A percentile compares a stretch with the other conserved stretches of the same genome.
Conservation (phyloP, 73 alveolate genomes). For the Breviolum minutum region DNA sequence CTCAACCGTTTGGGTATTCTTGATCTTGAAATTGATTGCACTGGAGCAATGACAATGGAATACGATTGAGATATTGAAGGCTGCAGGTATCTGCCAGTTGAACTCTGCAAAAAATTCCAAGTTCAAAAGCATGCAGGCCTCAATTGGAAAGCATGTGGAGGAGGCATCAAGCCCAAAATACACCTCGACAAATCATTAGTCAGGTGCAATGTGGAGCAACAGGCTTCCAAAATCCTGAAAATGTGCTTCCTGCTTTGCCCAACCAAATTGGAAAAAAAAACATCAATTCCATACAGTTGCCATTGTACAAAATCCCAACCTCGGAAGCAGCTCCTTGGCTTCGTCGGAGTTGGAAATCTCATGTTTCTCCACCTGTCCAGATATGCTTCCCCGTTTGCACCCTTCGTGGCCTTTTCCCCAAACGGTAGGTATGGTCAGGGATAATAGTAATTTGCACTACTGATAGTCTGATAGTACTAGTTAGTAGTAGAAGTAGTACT, state of each 20-base stretch:
- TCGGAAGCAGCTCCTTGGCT: conserved; percentile 92
- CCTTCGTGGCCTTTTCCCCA: not conserved
- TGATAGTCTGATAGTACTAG: no score
- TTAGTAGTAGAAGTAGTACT: no score
- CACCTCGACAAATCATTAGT: conserved; percentile 10
- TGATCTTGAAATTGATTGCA: not conserved
- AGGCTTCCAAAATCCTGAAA: not conserved
- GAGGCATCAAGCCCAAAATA: conserved; percentile 86
- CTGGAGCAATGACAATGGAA: not conserved
- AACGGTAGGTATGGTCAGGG: not conserved
- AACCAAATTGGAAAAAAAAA: no score
- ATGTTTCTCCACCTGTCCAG: conserved; percentile 72
- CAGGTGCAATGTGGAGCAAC: not conserved
- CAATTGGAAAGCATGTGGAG: conserved; percentile 92
- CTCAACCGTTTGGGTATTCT: not conserved
- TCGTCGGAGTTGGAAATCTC: conserved; percentile 86
- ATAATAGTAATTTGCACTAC: no score
- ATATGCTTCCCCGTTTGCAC: not conserved
- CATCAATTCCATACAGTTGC: not conserved
- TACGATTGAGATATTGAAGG: not conserved
- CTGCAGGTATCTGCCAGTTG: not conserved
- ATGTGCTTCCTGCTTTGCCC: no score
- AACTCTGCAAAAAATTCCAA: not conserved
- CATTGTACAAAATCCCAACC: not conserved
- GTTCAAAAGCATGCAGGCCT: not conserved